A percentile compares a stretch with the other conserved stretches of the same genome.
These are phyloP conservation scores for Vachellia collinsii DNA, from an alignment of 306 rosid species.

Conservation along the genomic window DNA sequence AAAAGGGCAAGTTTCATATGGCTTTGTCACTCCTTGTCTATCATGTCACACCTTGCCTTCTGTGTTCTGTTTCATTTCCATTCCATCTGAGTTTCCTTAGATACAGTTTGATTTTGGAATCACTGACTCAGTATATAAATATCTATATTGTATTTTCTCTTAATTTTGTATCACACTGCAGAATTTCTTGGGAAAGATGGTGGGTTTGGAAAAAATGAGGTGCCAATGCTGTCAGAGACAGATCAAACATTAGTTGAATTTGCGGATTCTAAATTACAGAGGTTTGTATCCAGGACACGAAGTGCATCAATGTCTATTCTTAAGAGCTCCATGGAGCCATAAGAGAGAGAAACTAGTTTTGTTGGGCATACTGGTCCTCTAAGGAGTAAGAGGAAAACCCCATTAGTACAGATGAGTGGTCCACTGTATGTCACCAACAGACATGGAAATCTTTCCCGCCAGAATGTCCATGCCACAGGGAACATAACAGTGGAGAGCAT, in stretches of 20 bases:
- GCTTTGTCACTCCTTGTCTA: constrained; percentile 28
- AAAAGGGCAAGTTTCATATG: constrained; percentile 26
- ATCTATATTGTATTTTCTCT: constrained; percentile 12
- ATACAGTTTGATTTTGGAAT: constrained; percentile 17
- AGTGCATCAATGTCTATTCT: constrained; percentile 73
- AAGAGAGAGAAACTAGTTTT: constrained; percentile 53
- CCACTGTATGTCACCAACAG: constrained; percentile 47
- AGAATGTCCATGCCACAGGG: constrained; percentile 34
- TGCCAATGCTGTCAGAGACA: constrained; percentile 61
- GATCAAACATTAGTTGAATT: constrained; percentile 43
- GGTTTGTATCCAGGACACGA: constrained; percentile 46
- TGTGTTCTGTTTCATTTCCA: constrained; percentile 3
- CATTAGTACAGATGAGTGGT: constrained; percentile 70
- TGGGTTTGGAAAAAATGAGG: constrained; percentile 51
- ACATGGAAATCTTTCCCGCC: constrained; percentile 45
- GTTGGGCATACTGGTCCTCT: constrained; percentile 86
- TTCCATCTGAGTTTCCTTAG: constrained; percentile 3
- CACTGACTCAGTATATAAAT: constrained; percentile 12
- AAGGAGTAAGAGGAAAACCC: constrained; percentile 51
- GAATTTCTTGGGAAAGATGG: constrained; percentile 56
- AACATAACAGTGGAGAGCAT: constrained; percentile 40
- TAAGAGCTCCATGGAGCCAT: constrained; percentile 49
- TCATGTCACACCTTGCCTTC: background rate
- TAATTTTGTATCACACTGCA: constrained; percentile 17
- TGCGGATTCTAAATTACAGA: constrained; percentile 42